phyloP scores from a whole-genome alignment of 345 rosid species.

The Reutealis trisperma region DNA sequence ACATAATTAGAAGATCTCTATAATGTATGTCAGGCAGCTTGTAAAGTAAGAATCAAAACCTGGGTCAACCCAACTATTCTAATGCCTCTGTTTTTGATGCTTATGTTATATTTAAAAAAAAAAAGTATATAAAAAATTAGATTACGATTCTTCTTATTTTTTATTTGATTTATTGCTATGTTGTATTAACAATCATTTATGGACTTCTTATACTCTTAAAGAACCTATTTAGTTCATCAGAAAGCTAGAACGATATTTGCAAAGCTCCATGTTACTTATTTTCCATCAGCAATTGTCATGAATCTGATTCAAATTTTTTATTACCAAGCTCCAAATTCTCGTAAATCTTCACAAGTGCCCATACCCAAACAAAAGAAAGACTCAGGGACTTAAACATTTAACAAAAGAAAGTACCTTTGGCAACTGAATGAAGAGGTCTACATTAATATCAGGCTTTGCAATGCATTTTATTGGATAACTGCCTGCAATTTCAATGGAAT shows the following conservation, averaged over 20 bases:
- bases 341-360: background rate
- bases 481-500: slow-evolving; percentile 60
- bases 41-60: background rate
- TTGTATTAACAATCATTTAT: background rate
- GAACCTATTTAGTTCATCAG: background rate
- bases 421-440: slow-evolving; percentile 69
- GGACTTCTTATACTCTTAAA: background rate
- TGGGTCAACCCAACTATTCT: background rate
- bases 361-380: background rate
- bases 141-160: too few relatives aligned
- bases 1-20: background rate
- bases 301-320: background rate
- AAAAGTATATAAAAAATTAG: too few relatives aligned
- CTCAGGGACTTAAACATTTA: background rate
- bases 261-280: background rate
- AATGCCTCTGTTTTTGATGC: too few relatives aligned
- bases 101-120: too few relatives aligned
- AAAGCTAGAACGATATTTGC: background rate
- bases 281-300: background rate
- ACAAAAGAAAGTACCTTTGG: slow-evolving; percentile 56
- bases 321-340: background rate
- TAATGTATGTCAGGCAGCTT: background rate
- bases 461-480: slow-evolving; percentile 63
- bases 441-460: slow-evolving; percentile 62
- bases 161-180: background rate